Conservation (phyloP, 306 rosid species). For the Quercus cerris region DNA sequence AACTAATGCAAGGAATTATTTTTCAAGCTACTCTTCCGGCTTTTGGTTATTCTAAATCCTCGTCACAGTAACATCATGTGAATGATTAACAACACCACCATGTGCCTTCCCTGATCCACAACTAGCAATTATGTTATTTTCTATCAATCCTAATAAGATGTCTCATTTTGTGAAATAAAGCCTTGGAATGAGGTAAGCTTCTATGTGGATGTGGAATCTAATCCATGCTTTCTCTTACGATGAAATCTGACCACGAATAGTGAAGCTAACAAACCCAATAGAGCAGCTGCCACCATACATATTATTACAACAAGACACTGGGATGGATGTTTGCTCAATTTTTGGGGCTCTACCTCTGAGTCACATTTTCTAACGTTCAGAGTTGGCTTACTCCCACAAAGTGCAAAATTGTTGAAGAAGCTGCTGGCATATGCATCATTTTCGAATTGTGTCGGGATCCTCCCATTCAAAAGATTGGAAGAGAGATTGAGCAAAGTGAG, state of each 20-base stretch:
- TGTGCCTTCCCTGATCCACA: conserved; percentile 47
- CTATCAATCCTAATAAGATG: conserved; percentile 41
- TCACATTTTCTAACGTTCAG: conserved; percentile 36
- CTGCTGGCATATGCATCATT: conserved; percentile 32
- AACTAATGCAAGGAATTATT: conserved; percentile 42
- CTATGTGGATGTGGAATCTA: conserved; percentile 35
- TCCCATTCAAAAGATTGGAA: conserved; percentile 53
- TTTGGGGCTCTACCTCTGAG: neutral
- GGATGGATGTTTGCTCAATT: conserved; percentile 37
- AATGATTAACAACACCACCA: conserved; percentile 32
- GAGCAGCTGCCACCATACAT: conserved; percentile 19
- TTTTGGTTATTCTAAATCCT: conserved; percentile 50
- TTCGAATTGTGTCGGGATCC: conserved; percentile 42
- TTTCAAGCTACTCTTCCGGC: conserved; percentile 40
- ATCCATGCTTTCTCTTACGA: conserved; percentile 28
- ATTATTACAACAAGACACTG: conserved; percentile 43
- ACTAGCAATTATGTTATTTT: conserved; percentile 51
- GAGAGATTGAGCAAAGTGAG: conserved; percentile 37
- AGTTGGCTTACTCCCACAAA: conserved; percentile 35
- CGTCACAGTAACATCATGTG: conserved; percentile 57
- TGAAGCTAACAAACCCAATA: conserved; percentile 20
- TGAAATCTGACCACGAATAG: conserved; percentile 13
- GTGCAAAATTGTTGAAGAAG: conserved; percentile 71
- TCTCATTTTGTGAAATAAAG: conserved; percentile 52
- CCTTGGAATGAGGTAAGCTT: conserved; percentile 71